A percentile compares a stretch with the other conserved stretches of the same genome.
These are phyloP conservation scores for Tulasnella sp. DNA, from an alignment of 768 basidiomycete species.

Conservation along the genomic window DNA sequence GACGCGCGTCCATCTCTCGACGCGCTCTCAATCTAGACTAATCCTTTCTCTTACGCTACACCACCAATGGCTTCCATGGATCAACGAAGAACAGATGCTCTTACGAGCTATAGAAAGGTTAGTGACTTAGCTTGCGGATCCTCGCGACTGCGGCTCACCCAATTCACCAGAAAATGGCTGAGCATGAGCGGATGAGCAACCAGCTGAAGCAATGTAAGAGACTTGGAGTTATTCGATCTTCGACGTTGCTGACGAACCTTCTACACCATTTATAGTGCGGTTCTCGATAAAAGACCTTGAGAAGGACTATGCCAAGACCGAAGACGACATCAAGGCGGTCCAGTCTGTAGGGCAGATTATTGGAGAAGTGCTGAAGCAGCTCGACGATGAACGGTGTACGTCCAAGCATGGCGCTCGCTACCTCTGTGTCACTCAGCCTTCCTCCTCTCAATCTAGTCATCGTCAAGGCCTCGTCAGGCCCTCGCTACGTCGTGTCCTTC, in stretches of 20 bases:
- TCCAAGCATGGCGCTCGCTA: slow-evolving; percentile 20
- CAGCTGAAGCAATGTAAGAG: slow-evolving; percentile 81
- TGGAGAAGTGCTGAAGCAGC: slow-evolving; percentile 96
- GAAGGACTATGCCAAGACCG: slow-evolving; percentile 86
- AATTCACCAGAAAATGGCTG: slow-evolving; percentile 80
- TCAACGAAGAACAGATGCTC: slow-evolving; percentile 61
- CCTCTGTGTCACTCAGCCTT: slow-evolving; percentile 27
- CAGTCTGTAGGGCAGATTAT: slow-evolving; percentile 99
- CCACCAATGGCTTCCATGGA: slow-evolving; percentile 62
- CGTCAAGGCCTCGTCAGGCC: slow-evolving; percentile 96
- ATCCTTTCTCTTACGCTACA: slow-evolving; percentile 25
- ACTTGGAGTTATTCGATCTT: background rate
- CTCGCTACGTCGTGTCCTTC: slow-evolving; percentile 96
- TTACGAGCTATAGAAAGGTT: slow-evolving; percentile 72
- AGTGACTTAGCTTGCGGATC: slow-evolving; percentile 17
- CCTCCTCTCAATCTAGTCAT: slow-evolving; percentile 50
- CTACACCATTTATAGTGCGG: slow-evolving; percentile 49
- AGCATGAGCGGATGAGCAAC: slow-evolving; percentile 79
- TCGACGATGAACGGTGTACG: slow-evolving; percentile 95
- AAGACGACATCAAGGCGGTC: slow-evolving; percentile 98
- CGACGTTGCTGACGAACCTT: background rate
- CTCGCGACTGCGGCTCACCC: slow-evolving; percentile 17
- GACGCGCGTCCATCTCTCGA: background rate
- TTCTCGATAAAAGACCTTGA: slow-evolving; percentile 85
- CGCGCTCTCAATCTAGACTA: background rate